Evolutionary conservation across 352 stramenopile genomes (phyloP), one percentile per base, ranked within the genome.

Genomic region (Globisporangium alternatum): DNA sequence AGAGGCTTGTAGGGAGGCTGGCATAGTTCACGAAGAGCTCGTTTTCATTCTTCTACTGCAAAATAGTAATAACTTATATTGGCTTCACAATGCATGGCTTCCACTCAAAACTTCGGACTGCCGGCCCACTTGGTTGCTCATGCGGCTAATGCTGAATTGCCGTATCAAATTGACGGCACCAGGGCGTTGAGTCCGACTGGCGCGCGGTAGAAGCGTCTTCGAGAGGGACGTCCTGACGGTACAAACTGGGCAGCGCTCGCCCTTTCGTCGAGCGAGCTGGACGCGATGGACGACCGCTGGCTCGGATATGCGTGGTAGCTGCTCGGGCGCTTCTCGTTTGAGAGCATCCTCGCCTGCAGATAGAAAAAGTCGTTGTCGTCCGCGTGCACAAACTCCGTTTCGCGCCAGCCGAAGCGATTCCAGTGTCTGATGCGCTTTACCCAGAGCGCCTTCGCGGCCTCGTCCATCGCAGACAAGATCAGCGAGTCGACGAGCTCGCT

Each of bases 341-440:
- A 69, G 17, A 70, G 57, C 70, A 72, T 45, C 55, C 65, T 63
- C 47, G 72, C 53, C 22, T 86, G 70, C 9, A 92, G 79, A 35
- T 67, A 62, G 21, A 70, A 54, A 3, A 70, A 60, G 57, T 90
- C 81, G 31, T 64, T 65, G 33, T 69, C 70, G 7, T 72, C 67
- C 0, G 76, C 83, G 1, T 64, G 60, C 35, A 92, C 71, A 21
- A 77, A 63, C 52, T 70, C 67, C 0, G 77, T 81, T 8, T 89
- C 83, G 52, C 78, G 70, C 83, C 83, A 92, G 30, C 80, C 83
- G 56, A 85, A 90, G 52, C 81, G 81, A 25, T 85, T 86, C 83
- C 83, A 92, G 35, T 76, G 68, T 21, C 71, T 72, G 61, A 92
- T 75, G 41, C 78, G 80, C 66, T 86, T 83, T 37, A 92, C 73